Evolutionary conservation across 2,329 filamentous ascomycete species (phyloP).

Genomic region (Sphaerulina musiva): DNA sequence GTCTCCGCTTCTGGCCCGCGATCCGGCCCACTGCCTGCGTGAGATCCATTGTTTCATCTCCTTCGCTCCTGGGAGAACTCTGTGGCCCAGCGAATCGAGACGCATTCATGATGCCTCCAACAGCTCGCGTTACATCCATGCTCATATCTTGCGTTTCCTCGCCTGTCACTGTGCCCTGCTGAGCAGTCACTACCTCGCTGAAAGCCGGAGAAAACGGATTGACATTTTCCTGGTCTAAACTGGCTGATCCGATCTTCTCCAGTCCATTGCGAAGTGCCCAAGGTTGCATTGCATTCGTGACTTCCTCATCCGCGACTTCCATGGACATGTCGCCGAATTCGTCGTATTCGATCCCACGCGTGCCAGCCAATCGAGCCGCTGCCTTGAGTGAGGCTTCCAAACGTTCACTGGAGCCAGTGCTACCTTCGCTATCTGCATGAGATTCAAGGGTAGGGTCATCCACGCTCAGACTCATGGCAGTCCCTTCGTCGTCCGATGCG

Average conservation of each 20-base stretch:
- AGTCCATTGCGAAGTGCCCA: slow-evolving; percentile 56
- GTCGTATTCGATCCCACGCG: slow-evolving; percentile 58
- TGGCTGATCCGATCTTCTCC: slow-evolving; percentile 22
- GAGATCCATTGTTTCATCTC: slow-evolving; percentile 50
- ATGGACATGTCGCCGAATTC: slow-evolving; percentile 51
- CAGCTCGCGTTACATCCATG: slow-evolving; percentile 84
- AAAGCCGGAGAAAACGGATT: slow-evolving; percentile 45
- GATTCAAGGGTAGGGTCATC: slow-evolving; percentile 44
- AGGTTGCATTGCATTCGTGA: slow-evolving; percentile 67
- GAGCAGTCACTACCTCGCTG: slow-evolving; percentile 29
- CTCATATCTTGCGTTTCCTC: slow-evolving; percentile 62
- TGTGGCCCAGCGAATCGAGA: slow-evolving; percentile 28
- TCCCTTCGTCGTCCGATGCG: slow-evolving; percentile 60
- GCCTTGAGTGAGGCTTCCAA: slow-evolving; percentile 72
- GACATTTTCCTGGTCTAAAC: slow-evolving; percentile 45
- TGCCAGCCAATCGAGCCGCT: slow-evolving; percentile 69
- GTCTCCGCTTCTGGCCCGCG: slow-evolving; percentile 40
- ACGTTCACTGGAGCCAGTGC: slow-evolving; percentile 62
- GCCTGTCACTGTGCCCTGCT: slow-evolving; percentile 27
- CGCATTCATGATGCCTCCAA: slow-evolving; percentile 68
- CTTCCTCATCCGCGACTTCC: slow-evolving; percentile 55
- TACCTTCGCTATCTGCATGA: slow-evolving; percentile 36
- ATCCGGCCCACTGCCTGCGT: slow-evolving; percentile 51
- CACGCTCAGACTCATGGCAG: slow-evolving; percentile 70
- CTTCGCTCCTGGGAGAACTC: slow-evolving; percentile 34